A percentile compares a stretch with the other conserved stretches of the same genome.
Evolutionary conservation across 768 basidiomycete species (phyloP).

Genomic region (Rhodotorula graminis): DNA sequence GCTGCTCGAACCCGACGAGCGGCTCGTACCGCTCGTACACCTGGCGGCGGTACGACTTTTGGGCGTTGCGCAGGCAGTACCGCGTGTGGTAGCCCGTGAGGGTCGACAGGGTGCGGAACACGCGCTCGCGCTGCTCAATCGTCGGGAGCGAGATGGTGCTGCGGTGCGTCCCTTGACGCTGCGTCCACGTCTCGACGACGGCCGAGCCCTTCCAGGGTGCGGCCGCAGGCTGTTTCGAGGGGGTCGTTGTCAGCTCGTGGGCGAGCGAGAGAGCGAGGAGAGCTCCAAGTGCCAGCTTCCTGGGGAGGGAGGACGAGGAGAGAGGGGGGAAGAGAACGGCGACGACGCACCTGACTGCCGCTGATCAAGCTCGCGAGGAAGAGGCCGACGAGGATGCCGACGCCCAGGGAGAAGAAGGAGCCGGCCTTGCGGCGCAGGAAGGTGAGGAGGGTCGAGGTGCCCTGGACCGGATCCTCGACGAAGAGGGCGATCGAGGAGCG

Average conservation of each 20-base stretch:
- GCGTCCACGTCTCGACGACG: conserved; percentile 33
- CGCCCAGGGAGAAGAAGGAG: conserved; percentile 20
- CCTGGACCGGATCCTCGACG: conserved; percentile 19
- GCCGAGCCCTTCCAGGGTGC: conserved; percentile 34
- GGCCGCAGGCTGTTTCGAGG: conserved; percentile 2
- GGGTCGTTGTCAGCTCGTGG: neutral
- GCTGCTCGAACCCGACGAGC: conserved; percentile 70
- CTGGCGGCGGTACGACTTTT: conserved; percentile 79
- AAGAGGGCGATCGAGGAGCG: conserved; percentile 20
- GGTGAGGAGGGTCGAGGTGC: conserved; percentile 12
- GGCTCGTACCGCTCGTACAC: conserved; percentile 76
- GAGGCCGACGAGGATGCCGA: conserved; percentile 35
- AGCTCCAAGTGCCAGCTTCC: neutral
- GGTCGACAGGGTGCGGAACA: conserved; percentile 78
- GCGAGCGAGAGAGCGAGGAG: neutral
- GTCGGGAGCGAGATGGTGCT: conserved; percentile 57
- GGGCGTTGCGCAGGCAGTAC: conserved; percentile 58
- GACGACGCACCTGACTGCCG: conserved; percentile 22
- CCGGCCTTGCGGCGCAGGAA: conserved; percentile 30
- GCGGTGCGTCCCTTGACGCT: conserved; percentile 34
- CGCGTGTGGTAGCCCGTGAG: conserved; percentile 88
- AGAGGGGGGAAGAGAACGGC: neutral
- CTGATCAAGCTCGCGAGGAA: conserved; percentile 28
- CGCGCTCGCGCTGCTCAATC: conserved; percentile 72
- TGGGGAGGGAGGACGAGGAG: neutral